A percentile compares a stretch with the other conserved stretches of the same genome.
Conservation (phyloP, 2,329 filamentous ascomycete genomes). For the Tolypocladium cylindrosporum region DNA sequence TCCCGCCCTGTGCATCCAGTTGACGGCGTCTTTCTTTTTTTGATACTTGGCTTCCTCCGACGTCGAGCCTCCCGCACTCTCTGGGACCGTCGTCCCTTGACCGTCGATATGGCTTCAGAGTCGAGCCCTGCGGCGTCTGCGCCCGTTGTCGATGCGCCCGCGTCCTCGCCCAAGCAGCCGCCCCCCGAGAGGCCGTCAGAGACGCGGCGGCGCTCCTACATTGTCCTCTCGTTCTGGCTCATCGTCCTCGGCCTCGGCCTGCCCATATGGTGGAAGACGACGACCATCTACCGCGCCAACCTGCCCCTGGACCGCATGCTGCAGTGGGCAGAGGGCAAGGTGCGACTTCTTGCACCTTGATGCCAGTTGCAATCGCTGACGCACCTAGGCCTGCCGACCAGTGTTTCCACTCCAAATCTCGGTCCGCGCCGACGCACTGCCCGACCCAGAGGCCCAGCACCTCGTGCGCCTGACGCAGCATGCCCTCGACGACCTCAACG, state of each 20-base stretch:
- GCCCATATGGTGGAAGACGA: constrained; percentile 94
- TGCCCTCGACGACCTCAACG: constrained; percentile 75
- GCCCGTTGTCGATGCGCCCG: constrained; percentile 3
- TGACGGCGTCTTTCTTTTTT: neutral
- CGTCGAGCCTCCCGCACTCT: neutral
- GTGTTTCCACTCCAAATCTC: constrained; percentile 80
- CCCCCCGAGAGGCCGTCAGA: constrained; percentile 68
- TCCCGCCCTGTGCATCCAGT: neutral
- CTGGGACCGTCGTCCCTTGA: neutral
- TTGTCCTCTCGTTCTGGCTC: constrained; percentile 85
- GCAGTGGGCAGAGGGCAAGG: constrained; percentile 1
- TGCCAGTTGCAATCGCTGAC: constrained; percentile 1
- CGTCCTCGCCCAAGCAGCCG: constrained; percentile 30
- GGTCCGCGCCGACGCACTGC: constrained; percentile 58
- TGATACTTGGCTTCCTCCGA: too few relatives aligned
- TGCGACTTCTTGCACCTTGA: neutral
- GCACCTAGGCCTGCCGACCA: constrained; percentile 65
- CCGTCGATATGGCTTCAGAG: constrained; percentile 9
- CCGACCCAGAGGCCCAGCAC: constrained; percentile 57
- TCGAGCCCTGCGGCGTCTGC: constrained; percentile 6
- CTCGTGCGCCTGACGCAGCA: constrained; percentile 76
- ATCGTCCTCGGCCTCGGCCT: constrained; percentile 75
- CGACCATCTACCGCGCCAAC: constrained; percentile 78
- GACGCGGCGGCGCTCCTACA: constrained; percentile 57
- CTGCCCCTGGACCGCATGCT: constrained; percentile 75